These are phyloP conservation scores for Colletotrichum chrysophilum DNA, from an alignment of 2,329 filamentous ascomycete species.

Conservation along the genomic window DNA sequence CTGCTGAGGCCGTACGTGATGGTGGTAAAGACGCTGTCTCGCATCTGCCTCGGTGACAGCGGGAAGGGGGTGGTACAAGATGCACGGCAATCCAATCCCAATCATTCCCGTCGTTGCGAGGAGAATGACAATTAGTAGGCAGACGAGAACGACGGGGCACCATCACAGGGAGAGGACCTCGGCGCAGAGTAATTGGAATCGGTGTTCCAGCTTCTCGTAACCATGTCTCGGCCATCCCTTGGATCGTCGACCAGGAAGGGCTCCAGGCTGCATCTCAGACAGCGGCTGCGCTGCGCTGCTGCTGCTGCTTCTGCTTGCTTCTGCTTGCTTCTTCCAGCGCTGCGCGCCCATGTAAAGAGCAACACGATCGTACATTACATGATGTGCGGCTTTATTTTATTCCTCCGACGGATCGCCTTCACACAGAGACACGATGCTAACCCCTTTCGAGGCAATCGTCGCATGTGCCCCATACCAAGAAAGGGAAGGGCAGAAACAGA, in stretches of 20 bases:
- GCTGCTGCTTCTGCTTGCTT: background rate
- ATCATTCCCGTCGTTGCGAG: background rate
- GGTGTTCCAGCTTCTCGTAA: background rate
- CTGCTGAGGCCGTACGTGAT: background rate
- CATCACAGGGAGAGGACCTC: background rate
- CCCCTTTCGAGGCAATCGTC: background rate
- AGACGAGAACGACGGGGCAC: background rate
- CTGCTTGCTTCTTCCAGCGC: background rate
- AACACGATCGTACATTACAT: background rate
- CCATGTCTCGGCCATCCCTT: constrained; percentile 9
- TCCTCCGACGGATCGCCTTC: background rate
- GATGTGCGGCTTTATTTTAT: background rate
- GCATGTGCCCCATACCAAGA: background rate
- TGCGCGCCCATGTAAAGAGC: background rate
- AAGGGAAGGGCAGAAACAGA: background rate
- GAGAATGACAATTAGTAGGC: background rate
- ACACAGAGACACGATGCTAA: background rate
- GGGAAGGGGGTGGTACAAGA: background rate
- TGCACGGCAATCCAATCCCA: background rate
- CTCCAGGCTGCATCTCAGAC: background rate
- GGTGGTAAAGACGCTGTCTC: background rate
- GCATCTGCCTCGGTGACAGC: background rate
- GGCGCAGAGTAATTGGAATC: background rate
- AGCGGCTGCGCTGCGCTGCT: background rate
- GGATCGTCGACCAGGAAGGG: background rate